Evolutionary conservation across 2,329 filamentous ascomycete species (phyloP).

Genomic region (Hymenoscyphus linearis): DNA sequence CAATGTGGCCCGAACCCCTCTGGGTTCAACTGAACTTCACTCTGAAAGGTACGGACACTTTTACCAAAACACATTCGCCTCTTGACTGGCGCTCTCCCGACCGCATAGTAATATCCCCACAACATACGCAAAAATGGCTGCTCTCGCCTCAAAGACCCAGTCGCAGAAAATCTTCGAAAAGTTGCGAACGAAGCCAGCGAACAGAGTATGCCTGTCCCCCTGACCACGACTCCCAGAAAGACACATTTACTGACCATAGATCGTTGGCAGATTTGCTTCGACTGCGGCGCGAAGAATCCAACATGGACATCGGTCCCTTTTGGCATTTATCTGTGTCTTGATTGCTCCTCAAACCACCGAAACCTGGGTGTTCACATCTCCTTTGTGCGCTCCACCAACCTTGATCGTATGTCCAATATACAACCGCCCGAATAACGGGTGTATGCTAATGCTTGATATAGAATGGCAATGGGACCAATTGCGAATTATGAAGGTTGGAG

Average conservation of each 20-base stretch:
- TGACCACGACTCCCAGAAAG: slow-evolving; percentile 22
- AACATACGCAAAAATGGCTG: slow-evolving; percentile 47
- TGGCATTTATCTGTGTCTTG: slow-evolving; percentile 95
- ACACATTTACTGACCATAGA: slow-evolving; percentile 14
- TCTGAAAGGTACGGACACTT: slow-evolving; percentile 15
- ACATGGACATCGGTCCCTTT: slow-evolving; percentile 98
- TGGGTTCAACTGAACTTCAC: neutral
- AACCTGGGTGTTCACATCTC: slow-evolving; percentile 98
- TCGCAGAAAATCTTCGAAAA: slow-evolving; percentile 98
- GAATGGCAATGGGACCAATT: slow-evolving; percentile 99
- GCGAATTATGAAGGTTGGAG: slow-evolving; percentile 94
- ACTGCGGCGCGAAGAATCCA: slow-evolving; percentile 95
- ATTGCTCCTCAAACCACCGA: slow-evolving; percentile 94
- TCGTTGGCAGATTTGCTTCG: slow-evolving; percentile 78
- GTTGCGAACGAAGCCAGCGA: slow-evolving; percentile 87
- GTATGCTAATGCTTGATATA: slow-evolving; percentile 34
- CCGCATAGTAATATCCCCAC: neutral
- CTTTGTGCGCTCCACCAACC: slow-evolving; percentile 96
- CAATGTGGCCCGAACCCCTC: slow-evolving; percentile 25
- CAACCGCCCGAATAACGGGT: slow-evolving; percentile 4
- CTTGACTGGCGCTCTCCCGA: neutral
- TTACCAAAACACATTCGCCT: neutral
- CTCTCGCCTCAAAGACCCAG: slow-evolving; percentile 80
- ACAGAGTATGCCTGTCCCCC: slow-evolving; percentile 61
- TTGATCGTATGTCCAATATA: slow-evolving; percentile 72